These are phyloP conservation scores for Mariannaea sp. DNA, from an alignment of 2,329 filamentous ascomycete genomes.

Conservation along the genomic window DNA sequence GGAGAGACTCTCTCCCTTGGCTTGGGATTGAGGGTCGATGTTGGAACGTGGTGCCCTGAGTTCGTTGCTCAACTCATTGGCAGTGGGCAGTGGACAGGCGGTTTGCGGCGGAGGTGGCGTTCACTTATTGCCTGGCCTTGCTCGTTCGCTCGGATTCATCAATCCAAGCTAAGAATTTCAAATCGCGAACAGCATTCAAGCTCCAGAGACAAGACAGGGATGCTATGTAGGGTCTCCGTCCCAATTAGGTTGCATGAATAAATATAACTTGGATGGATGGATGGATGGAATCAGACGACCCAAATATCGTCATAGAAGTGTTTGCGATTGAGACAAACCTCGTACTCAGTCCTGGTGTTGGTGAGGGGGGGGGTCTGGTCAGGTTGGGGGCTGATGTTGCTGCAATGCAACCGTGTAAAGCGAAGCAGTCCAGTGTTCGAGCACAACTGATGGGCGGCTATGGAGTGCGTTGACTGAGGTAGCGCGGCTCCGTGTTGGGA, in stretches of 20 bases:
- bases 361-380: background rate
- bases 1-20: conserved; percentile 17
- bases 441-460: conserved; percentile 16
- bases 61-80: conserved; percentile 17
- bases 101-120: background rate
- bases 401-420: too few relatives aligned
- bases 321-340: too few relatives aligned
- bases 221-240: too few relatives aligned
- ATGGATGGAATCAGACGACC: background rate
- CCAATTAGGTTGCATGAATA: too few relatives aligned
- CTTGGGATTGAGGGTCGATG: conserved; percentile 29
- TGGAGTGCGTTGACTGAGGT: conserved; percentile 32
- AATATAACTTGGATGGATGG: too few relatives aligned
- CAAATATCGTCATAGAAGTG: background rate
- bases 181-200: too few relatives aligned
- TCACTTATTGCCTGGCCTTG: too few relatives aligned
- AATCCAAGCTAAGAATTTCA: too few relatives aligned
- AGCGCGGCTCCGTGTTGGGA: conserved; percentile 19
- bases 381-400: background rate
- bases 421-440: background rate
- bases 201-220: too few relatives aligned
- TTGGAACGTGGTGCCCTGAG: conserved; percentile 32
- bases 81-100: too few relatives aligned
- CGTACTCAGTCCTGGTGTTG: background rate
- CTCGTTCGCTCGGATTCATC: too few relatives aligned